Evolutionary conservation across 306 rosid species (phyloP), one percentile per base, ranked within the genome.

Genomic region (Cucurbita argyrosperma): DNA sequence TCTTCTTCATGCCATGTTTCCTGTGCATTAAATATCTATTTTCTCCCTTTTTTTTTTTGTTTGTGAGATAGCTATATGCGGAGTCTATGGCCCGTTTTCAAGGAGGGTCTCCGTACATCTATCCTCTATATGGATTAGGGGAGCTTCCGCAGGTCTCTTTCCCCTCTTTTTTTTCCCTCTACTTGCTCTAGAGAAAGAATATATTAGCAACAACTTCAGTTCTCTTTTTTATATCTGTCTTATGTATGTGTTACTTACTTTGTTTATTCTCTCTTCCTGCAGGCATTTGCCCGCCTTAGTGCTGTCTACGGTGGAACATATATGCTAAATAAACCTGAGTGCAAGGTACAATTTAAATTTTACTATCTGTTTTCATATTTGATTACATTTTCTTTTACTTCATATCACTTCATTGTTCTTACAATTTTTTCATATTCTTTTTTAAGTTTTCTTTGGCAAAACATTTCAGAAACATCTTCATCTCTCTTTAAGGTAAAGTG

Each of bases 231-330:
- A 8, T 16, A 35, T 49, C 26, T 50, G 60, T 43, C 60, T 70
- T 16, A 9, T 30, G 16, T 51, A 51, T 77, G 58, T 38, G 78
- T 71, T 59, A 37, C 23, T 52, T 40, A 64, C 50, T 62, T 26
- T 49, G n/a, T 56, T 56, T 49, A 3, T 1, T 5, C 59, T 19
- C 59, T 64, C 10, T 63, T 11, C 50, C 66, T 54, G 19, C 78
- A 94, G 98, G 98, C 87, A 79, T 94, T 94, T 90, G 98, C 98
- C 51, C 88, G 98, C 64, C 97, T 93, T 50, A 93, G 98, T 81
- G 98, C 98, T 62, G 98, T 93, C 71, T 93, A 93, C 78, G 98
- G 98, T 78, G 98, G 98, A 71, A 94, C 98, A 64, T 90, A 89
- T 78, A 94, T 94, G 98, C 84, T 94, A 83, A 94, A 90, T 62